Percentiles rank a stretch among this genome's conserved stretches.
These are phyloP conservation scores for Hanseniaspora occidentalis DNA, from an alignment of 805 yeast genomes.

Conservation along the genomic window DNA sequence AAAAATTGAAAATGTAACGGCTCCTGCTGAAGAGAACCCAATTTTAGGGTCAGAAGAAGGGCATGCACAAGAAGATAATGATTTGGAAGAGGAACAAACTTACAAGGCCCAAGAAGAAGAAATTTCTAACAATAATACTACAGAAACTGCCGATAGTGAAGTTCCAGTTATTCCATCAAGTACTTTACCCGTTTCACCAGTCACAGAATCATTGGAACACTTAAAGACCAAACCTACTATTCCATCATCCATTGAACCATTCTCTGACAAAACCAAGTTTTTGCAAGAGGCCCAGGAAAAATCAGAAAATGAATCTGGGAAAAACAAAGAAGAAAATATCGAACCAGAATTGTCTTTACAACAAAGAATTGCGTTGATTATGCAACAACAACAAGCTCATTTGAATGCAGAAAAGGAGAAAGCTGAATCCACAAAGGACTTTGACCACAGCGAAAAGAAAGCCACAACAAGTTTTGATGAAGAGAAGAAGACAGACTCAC, in stretches of 20 bases:
- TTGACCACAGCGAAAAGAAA: not conserved
- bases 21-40: too few species aligned
- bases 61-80: not conserved
- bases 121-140: too few species aligned
- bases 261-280: not conserved
- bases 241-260: not conserved
- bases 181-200: too few species aligned
- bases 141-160: too few species aligned
- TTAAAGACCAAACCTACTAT: not conserved
- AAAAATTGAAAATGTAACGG: too few species aligned
- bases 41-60: too few species aligned
- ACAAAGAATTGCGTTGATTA: conserved; percentile 77
- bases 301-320: too few species aligned
- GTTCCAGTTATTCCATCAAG: too few species aligned
- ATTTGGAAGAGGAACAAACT: conserved; percentile 1
- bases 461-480: too few species aligned
- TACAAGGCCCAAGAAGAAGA: too few species aligned
- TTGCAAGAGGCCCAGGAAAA: not conserved
- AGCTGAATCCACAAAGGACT: not conserved
- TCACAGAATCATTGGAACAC: too few species aligned
- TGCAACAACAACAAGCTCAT: conserved; percentile 63
- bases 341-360: conserved; percentile 71
- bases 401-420: conserved; percentile 34
- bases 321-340: conserved; percentile 16
- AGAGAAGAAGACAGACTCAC: too few species aligned